Evolutionary conservation across 2,329 filamentous ascomycete genomes (phyloP).

Genomic region (Endothia cerciana): DNA sequence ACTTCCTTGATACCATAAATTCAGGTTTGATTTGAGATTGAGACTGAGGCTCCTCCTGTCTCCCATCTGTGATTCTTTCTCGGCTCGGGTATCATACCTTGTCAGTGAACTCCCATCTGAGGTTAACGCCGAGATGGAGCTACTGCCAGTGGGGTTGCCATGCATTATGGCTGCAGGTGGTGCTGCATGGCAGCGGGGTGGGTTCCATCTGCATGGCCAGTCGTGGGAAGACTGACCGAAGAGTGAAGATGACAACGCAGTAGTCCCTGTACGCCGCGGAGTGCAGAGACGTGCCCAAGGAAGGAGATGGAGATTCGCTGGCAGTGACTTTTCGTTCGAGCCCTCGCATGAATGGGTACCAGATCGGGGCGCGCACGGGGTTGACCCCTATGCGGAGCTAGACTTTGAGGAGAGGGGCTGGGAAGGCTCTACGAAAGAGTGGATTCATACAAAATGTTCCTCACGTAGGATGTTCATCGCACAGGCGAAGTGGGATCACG

Average conservation of each 20-base stretch:
- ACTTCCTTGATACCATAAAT: not conserved
- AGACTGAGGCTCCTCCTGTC: too few relatives aligned
- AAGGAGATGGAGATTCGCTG: too few relatives aligned
- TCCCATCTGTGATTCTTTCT: not conserved
- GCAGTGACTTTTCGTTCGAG: too few relatives aligned
- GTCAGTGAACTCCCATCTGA: not conserved
- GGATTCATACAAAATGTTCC: too few relatives aligned
- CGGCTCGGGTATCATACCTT: not conserved
- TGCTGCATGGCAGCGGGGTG: not conserved
- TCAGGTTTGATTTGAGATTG: not conserved
- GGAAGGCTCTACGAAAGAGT: too few relatives aligned
- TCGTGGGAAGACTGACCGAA: not conserved
- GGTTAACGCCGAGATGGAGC: not conserved
- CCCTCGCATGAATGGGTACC: too few relatives aligned
- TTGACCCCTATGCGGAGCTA: too few relatives aligned
- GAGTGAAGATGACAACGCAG: not conserved
- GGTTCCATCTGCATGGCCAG: not conserved
- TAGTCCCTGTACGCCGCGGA: not conserved
- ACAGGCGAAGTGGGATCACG: too few relatives aligned
- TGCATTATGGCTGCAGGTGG: not conserved
- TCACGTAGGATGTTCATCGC: too few relatives aligned
- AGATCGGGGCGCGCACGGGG: too few relatives aligned
- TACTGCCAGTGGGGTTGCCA: too few relatives aligned
- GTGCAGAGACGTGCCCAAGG: not conserved
- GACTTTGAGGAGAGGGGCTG: too few relatives aligned